phyloP scores from a whole-genome alignment of 2,329 filamentous ascomycete genomes.

The Daldinia eschscholtzii region DNA sequence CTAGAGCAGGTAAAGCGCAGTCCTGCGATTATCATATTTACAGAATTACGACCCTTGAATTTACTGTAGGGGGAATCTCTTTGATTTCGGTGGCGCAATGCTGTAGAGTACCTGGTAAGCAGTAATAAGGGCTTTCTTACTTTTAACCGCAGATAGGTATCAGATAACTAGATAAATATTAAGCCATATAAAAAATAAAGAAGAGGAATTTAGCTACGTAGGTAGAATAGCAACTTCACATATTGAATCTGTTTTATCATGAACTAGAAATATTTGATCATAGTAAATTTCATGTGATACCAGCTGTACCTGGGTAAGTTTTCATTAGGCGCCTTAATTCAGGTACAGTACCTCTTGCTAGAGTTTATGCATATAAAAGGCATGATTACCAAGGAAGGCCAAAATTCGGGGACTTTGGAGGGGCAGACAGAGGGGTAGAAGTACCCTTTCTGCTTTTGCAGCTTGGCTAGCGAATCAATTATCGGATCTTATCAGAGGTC shows the following conservation, averaged over 20 bases:
- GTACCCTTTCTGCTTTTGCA: slow-evolving; percentile 8
- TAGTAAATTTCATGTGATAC: too few relatives aligned
- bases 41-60: background rate
- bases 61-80: background rate
- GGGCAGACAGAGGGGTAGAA: slow-evolving; percentile 10
- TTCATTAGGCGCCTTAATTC: background rate
- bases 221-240: too few relatives aligned
- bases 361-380: background rate
- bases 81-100: background rate
- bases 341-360: background rate
- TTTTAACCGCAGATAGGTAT: too few relatives aligned
- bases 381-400: background rate
- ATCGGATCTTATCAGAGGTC: slow-evolving; percentile 23
- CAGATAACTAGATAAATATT: too few relatives aligned
- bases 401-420: background rate
- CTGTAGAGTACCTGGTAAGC: background rate
- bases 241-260: too few relatives aligned
- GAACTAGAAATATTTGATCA: too few relatives aligned
- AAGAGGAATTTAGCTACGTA: too few relatives aligned
- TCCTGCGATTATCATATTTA: background rate
- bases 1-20: background rate
- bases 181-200: too few relatives aligned
- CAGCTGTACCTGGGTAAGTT: too few relatives aligned
- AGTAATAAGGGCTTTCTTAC: too few relatives aligned
- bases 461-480: slow-evolving; percentile 2